Conservation (phyloP, 148 eudicot species). For the Beta vulgaris region DNA sequence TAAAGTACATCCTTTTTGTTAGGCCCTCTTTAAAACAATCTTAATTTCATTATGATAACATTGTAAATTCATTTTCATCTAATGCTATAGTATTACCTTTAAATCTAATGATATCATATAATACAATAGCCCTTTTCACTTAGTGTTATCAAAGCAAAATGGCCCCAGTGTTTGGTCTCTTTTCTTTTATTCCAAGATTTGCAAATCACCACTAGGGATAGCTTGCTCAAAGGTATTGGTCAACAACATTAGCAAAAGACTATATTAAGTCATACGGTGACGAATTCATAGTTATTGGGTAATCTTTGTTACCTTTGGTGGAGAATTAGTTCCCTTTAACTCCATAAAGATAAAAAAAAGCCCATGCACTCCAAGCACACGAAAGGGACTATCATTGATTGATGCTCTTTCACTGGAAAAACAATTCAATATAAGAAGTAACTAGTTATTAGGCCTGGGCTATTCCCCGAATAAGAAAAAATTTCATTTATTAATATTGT, state of each 20-base stretch:
- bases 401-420: not conserved
- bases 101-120: not conserved
- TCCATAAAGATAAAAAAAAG: not conserved
- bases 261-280: not conserved
- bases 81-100: not conserved
- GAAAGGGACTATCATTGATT: not conserved
- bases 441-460: too few species aligned
- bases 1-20: not conserved
- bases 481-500: too few species aligned
- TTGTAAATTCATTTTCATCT: not conserved
- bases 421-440: not conserved
- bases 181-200: slow-evolving; percentile 7
- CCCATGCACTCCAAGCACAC: not conserved
- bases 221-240: not conserved
- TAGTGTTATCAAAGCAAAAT: not conserved
- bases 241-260: not conserved
- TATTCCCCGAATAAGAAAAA: too few species aligned
- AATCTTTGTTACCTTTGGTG: not conserved
- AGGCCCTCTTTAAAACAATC: not conserved
- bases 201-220: slow-evolving; percentile 6
- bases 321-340: not conserved
- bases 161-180: not conserved
- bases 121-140: slow-evolving; percentile 4
- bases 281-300: not conserved
- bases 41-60: not conserved